Conservation (phyloP, 2,329 filamentous ascomycete species). For the Diaporthe sp. region DNA sequence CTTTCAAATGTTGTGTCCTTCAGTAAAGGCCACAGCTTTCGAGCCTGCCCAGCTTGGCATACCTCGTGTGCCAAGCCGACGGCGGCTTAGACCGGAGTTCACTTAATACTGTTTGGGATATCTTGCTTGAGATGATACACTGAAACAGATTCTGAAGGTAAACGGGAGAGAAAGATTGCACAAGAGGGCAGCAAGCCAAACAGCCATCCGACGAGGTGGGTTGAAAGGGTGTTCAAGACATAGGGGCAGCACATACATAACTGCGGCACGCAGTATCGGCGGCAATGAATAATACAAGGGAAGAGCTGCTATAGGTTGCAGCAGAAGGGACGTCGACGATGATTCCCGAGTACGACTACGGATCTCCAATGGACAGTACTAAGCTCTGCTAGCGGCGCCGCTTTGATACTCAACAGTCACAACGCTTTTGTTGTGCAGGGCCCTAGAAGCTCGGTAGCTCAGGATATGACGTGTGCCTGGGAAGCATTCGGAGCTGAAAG, state of each 20-base stretch:
- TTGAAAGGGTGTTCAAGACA: not conserved
- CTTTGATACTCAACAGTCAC: constrained; percentile 4
- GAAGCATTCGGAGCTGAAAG: not conserved
- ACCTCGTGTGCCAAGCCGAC: not conserved
- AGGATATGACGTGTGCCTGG: constrained; percentile 21
- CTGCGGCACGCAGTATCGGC: too few species aligned
- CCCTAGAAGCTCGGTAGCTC: not conserved
- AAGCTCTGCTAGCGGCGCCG: constrained; percentile 26
- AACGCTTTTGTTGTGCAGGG: not conserved
- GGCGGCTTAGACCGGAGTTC: not conserved
- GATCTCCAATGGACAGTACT: not conserved
- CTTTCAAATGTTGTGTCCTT: not conserved
- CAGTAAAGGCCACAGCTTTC: not conserved
- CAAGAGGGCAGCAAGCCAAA: not conserved
- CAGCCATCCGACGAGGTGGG: not conserved
- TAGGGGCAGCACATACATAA: not conserved
- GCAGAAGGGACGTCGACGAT: not conserved
- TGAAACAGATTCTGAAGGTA: not conserved
- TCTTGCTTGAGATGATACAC: not conserved
- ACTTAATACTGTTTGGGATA: too few species aligned
- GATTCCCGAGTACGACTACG: not conserved
- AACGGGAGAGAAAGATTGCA: not conserved
- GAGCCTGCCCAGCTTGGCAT: too few species aligned
- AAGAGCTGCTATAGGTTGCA: not conserved
- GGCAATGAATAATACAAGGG: not conserved